Conservation (phyloP, 495 filamentous ascomycete genomes). For the Penicillium robsamsonii region DNA sequence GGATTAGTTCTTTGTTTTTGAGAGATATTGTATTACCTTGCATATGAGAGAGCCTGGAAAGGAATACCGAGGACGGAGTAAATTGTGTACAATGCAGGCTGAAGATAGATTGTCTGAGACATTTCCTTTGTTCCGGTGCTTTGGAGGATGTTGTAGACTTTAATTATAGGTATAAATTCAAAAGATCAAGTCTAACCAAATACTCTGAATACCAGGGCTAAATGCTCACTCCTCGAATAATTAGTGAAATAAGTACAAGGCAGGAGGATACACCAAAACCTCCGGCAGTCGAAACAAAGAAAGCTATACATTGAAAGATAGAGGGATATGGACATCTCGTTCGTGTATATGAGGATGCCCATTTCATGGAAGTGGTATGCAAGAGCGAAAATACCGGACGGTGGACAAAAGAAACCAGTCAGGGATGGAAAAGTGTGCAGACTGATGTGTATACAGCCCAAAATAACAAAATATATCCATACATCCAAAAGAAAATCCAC, state of each 20-base stretch:
- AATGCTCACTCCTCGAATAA: neutral
- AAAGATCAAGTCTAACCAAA: no score
- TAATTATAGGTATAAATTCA: neutral
- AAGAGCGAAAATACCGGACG: neutral
- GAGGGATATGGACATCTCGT: constrained; percentile 15
- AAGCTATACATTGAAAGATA: constrained; percentile 10
- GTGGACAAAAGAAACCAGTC: constrained; percentile 3
- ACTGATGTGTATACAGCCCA: neutral
- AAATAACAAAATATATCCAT: constrained; percentile 2
- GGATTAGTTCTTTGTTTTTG: neutral
- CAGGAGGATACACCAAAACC: neutral
- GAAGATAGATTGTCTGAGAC: neutral
- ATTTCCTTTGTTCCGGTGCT: neutral
- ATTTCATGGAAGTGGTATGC: constrained; percentile 9
- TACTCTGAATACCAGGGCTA: neutral
- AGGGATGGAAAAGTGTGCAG: neutral
- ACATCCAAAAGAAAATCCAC: constrained; percentile 2
- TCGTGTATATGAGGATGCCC: constrained; percentile 31
- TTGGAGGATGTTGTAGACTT: neutral
- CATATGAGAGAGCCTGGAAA: neutral
- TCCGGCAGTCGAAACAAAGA: neutral
- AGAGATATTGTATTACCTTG: neutral
- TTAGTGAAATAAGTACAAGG: constrained; percentile 6
- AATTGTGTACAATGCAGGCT: neutral
- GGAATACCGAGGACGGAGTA: neutral